Evolutionary conservation across 2,329 filamentous ascomycete genomes (phyloP), one percentile per base, ranked within the genome.

Genomic region (Pezicula carpinea): DNA sequence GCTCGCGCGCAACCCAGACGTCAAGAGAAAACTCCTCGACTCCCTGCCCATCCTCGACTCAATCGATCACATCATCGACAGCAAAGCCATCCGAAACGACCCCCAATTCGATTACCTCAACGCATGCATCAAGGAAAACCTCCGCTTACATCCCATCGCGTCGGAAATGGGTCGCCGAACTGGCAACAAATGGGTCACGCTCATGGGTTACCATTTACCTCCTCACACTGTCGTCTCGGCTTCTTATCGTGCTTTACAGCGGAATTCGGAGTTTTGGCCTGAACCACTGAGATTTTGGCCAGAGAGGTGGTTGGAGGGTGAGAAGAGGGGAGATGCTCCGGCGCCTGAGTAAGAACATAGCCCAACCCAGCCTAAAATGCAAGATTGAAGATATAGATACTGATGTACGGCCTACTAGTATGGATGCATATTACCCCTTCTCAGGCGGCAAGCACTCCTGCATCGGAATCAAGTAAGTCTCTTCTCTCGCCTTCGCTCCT

Each of bases 401-500:
- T n/a, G n/a, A n/a, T n/a, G n/a, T n/a, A n/a, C n/a, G n/a, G n/a
- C n/a, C n/a, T 29, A 26, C 15, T 21, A 48, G 40, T 26, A 44
- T 48, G 32, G 15, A 39, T 29, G 42, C 46, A 10, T 45, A 48
- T 31, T 45, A 48, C 23, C 46, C 46, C 11, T 48, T 48, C 43
- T 57, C 54, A 5, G 54, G 48, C 6, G 57, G 56, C 13, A 59
- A 57, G 15, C 53, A 59, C 33, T 59, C 56, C 21, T 59, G 54
- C 43, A 59, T 59, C 19, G 55, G 56, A 1, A 58, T 59, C 38
- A 59, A 57, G 33, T 35, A 35, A 35, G 33, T 18, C 7, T n/a
- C n/a, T n/a, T n/a, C n/a, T n/a, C n/a, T n/a, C n/a, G n/a, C n/a
- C n/a, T n/a, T n/a, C n/a, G n/a, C n/a, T n/a, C n/a, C n/a, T n/a